Evolutionary conservation across 164 flowering plant species (phyloP), one percentile per base, ranked within the genome.

Genomic region (Tetracentron sinense): DNA sequence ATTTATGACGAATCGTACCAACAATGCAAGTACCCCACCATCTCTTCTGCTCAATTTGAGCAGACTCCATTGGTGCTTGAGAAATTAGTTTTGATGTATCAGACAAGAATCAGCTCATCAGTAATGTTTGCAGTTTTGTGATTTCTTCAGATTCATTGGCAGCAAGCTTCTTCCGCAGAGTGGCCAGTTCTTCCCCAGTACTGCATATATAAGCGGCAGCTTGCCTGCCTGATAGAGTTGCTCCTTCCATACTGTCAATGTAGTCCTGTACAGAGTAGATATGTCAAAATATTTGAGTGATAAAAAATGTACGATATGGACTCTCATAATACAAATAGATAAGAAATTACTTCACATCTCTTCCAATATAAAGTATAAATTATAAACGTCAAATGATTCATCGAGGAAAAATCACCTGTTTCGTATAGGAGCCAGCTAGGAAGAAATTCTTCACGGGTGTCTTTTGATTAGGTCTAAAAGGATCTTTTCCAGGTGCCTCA

Each of bases 191-290:
- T 69, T 90, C 96, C 53, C 98, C 96, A 8, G 85, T 83, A 59
- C 77, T 75, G 62, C 97, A 90, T 67, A 93, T 82, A 59, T 76
- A 93, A 1, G 98, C 84, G 57, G 96, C 88, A 46, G 98, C 86
- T 77, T 93, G 98, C 72, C 98, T 85, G 30, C 98, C 97, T 1
- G 98, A 93, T 56, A 93, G 74, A 12, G 96, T 93, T 51, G 96
- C 98, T 26, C 98, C 97, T 74, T 93, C 98, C 98, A 93, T 93
- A 64, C 98, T 93, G 67, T 93, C 97, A 42, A 93, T 93, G 52
- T 93, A 93, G 62, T 93, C 98, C 98, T 93, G 85, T 38, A 67
- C 21, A 49, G 7, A 55, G 14, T 4, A 3, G 44, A n/a, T n/a
- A n/a, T n/a, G n/a, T n/a, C n/a, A n/a, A n/a, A n/a, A n/a, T n/a